Percentiles rank a stretch among this genome's conserved stretches.
Evolutionary conservation across 345 rosid genomes (phyloP).

Genomic region (Bruguiera gymnorhiza): DNA sequence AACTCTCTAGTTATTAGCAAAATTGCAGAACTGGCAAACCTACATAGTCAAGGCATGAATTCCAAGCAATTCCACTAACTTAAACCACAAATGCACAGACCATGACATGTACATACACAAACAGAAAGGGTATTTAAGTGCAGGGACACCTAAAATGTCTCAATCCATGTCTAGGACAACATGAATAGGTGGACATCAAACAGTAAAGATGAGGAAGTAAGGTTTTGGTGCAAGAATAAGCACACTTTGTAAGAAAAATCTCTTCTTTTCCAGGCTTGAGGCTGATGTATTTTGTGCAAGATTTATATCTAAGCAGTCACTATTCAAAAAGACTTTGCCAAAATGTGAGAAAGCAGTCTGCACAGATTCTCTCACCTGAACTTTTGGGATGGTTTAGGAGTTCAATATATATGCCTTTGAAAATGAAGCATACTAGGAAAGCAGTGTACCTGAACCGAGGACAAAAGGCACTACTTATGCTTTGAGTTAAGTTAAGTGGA

Average conservation of each 20-base stretch:
- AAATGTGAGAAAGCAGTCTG: not conserved
- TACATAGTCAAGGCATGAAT: not conserved
- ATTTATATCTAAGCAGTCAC: not conserved
- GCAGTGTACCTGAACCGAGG: slow-evolving; percentile 72
- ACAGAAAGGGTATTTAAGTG: not conserved
- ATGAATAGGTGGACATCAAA: not conserved
- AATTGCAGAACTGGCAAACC: not conserved
- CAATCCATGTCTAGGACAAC: not conserved
- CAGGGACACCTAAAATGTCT: not conserved
- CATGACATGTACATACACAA: not conserved
- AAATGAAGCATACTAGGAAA: not conserved
- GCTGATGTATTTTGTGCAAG: not conserved
- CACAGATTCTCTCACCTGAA: not conserved
- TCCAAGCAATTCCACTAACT: not conserved
- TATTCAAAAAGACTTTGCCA: not conserved
- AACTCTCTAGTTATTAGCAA: not conserved
- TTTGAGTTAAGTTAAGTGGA: slow-evolving; percentile 52
- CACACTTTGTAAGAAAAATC: not conserved
- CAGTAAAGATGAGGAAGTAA: not conserved
- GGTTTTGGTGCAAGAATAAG: not conserved
- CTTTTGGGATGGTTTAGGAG: too few relatives aligned
- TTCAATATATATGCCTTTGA: not conserved
- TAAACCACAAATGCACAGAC: not conserved
- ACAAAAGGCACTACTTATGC: slow-evolving; percentile 69
- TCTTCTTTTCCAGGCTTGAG: not conserved